Percentiles rank a stretch among this genome's conserved stretches.
Evolutionary conservation across 2,329 filamentous ascomycete genomes (phyloP).

Genomic region (Hypoxylon sp.): DNA sequence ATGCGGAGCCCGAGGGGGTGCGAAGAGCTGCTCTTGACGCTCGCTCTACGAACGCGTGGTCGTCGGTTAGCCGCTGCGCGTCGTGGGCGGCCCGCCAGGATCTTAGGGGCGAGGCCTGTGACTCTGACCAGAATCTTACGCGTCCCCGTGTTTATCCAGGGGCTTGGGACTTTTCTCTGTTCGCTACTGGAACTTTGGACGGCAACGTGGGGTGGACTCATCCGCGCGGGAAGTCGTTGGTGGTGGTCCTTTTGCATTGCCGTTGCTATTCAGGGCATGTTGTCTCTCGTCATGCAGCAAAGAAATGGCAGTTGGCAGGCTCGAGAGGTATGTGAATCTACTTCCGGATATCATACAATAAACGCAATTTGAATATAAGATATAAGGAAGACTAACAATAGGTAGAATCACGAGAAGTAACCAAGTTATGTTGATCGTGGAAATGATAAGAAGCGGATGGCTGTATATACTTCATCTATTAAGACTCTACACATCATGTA

Average conservation of each 20-base stretch:
- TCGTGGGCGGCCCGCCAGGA: constrained; percentile 34
- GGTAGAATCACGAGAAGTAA: background rate
- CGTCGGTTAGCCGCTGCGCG: constrained; percentile 33
- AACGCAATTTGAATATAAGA: background rate
- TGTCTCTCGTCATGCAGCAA: background rate
- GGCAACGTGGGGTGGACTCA: constrained; percentile 44
- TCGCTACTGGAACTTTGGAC: constrained; percentile 37
- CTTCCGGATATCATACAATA: background rate
- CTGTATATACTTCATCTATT: too few relatives aligned
- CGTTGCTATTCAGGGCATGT: background rate
- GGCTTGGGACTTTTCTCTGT: constrained; percentile 32
- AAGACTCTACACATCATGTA: too few relatives aligned
- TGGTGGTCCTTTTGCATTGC: background rate
- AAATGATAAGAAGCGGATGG: too few relatives aligned
- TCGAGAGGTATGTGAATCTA: background rate
- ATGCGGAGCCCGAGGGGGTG: constrained; percentile 8
- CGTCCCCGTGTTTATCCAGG: constrained; percentile 39
- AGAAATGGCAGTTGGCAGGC: background rate
- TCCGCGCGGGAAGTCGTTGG: constrained; percentile 25
- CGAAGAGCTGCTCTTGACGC: constrained; percentile 22
- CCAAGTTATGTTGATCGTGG: too few relatives aligned
- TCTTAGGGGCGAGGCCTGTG: constrained; percentile 19
- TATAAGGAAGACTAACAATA: background rate
- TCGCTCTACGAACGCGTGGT: constrained; percentile 36
- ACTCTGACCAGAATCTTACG: constrained; percentile 24